Conservation (phyloP, 352 stramenopile genomes). For the Pythium apleroticum region DNA sequence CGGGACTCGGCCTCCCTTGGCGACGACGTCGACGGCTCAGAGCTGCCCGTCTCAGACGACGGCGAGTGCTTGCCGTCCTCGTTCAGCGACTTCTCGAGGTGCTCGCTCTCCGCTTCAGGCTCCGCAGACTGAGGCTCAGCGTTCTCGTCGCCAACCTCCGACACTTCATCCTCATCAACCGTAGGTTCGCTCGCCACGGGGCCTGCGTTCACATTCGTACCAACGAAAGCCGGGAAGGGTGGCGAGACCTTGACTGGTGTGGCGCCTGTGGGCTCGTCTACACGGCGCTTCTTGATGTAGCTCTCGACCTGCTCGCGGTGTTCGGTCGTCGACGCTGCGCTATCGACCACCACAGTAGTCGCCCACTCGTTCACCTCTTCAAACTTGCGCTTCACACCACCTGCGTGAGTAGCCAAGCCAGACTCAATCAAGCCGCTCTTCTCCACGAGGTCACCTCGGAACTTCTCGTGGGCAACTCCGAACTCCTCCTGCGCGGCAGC, state of each 20-base stretch:
- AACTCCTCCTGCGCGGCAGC: conserved; percentile 4
- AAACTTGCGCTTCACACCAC: conserved; percentile 29
- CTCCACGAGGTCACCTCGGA: conserved; percentile 10
- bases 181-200: background rate
- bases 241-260: conserved; percentile 26
- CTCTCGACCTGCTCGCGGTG: conserved; percentile 16
- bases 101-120: conserved; percentile 3
- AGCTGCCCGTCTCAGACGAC: conserved; percentile 8
- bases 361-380: conserved; percentile 2
- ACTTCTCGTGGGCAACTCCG: conserved; percentile 4
- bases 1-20: conserved; percentile 5
- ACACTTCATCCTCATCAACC: background rate
- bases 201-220: conserved; percentile 15
- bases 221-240: conserved; percentile 22
- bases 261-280: conserved; percentile 21
- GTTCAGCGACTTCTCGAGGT: background rate
- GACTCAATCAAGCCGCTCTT: conserved; percentile 7
- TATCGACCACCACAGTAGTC: conserved; percentile 12
- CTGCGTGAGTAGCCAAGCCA: conserved; percentile 10
- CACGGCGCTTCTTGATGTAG: conserved; percentile 29
- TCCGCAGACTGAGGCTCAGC: conserved; percentile 9
- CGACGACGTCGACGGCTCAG: conserved; percentile 5
- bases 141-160: conserved; percentile 14
- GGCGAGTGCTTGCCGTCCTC: conserved; percentile 18
- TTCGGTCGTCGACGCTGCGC: conserved; percentile 1